These are phyloP conservation scores for Staphylotrichum longicolle DNA, from an alignment of 495 filamentous ascomycete species.

Conservation along the genomic window DNA sequence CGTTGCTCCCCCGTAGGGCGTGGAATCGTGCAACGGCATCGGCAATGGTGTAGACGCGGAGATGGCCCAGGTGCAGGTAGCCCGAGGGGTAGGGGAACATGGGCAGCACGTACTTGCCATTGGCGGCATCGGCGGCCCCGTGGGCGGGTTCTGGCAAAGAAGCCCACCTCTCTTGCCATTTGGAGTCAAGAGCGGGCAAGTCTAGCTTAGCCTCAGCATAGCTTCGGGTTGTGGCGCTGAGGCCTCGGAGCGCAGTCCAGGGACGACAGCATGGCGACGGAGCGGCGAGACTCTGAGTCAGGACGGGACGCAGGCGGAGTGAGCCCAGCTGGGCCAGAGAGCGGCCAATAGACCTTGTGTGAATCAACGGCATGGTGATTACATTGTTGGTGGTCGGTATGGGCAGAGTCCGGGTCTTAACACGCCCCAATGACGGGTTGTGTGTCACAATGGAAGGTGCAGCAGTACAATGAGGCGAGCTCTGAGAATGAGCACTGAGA, in stretches of 20 bases:
- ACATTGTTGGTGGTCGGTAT: conserved; percentile 22
- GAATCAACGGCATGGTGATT: conserved; percentile 33
- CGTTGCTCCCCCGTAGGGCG: conserved; percentile 70
- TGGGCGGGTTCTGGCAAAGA: neutral
- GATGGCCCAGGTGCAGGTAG: conserved; percentile 82
- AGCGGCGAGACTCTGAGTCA: neutral
- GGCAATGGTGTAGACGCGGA: conserved; percentile 87
- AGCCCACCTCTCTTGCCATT: conserved; percentile 61
- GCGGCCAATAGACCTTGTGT: conserved; percentile 35
- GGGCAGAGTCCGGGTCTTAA: neutral
- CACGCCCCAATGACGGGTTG: neutral
- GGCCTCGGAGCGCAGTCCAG: conserved; percentile 6
- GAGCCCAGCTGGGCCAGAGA: conserved; percentile 27
- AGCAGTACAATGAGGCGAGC: neutral
- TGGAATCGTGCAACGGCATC: conserved; percentile 79
- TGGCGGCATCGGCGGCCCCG: conserved; percentile 19
- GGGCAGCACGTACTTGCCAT: conserved; percentile 72
- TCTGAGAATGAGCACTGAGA: neutral
- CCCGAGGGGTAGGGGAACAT: conserved; percentile 96
- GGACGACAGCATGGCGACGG: conserved; percentile 11
- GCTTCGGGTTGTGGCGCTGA: conserved; percentile 24
- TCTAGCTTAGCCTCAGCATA: conserved; percentile 52
- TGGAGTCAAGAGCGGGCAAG: conserved; percentile 63
- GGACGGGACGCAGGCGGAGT: neutral
- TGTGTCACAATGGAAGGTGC: conserved; percentile 2